Base-by-base conservation (phyloP, 2,329 filamentous ascomycete species). In the Nemania abortiva region DNA sequence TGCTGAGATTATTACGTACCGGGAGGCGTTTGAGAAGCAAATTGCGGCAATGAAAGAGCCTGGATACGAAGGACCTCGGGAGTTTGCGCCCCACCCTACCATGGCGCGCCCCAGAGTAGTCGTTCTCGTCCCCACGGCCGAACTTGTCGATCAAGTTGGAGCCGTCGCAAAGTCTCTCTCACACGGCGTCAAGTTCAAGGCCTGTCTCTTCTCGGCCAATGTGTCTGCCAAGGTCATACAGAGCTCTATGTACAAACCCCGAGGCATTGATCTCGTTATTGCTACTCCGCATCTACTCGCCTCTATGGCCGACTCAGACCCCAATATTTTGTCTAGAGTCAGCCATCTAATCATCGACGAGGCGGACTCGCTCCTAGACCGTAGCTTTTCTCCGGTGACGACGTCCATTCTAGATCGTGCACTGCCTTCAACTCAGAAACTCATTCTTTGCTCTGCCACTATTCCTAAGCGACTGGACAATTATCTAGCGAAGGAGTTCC, bases 401-500 rank as follows among this genome's bases (percentile, higher is more conserved):
- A 92, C 89, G 11, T 87, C 89, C 64, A 93, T 99, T 73, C 87
- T 99, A 72, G 93, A 97, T 76, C 91, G 92, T 67, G 89, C 91
- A 1, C 87, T 90, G 6, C 94, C 95, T 0, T 96, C 94, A 0
- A 83, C 98, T 55, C 89, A 93, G 77, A 93, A 97, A 78, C 86
- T 99, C 27, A 87, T 99, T 55, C 89, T 98, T 72, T 99, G 96
- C 84, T 98, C 95, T 3, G 96, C 96, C 60, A 99, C 96, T 5
- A 98, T 99, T 70, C 96, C 97, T 1, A 89, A 91, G 72, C 93
- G 92, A 74, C 88, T 99, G 20, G 96, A 99, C 83, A 91, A 88
- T 73, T 94, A 92, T 79, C 87, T 99, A n/a, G 88, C 89, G 61
- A 88, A 89, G 70, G 90, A 91, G 71, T 98, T 95, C 80, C 95